Conservation (phyloP, 116 monocot species). For the Iris pallida region DNA sequence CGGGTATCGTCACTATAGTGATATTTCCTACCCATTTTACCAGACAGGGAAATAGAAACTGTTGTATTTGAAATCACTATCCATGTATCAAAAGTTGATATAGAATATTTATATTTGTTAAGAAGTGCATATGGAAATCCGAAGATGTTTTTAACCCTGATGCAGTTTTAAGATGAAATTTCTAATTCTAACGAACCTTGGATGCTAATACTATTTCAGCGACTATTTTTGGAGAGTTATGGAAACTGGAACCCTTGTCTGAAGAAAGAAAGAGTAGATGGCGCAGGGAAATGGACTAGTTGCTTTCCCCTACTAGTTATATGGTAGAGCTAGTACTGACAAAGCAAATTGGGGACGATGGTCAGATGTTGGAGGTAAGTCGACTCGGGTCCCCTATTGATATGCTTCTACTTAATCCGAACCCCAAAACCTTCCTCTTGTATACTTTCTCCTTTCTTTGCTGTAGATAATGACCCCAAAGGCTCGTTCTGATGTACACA, state of each 20-base stretch:
- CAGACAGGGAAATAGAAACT: no score
- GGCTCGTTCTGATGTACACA: slow-evolving; percentile 70
- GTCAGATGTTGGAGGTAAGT: slow-evolving; percentile 61
- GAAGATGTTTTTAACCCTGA: no score
- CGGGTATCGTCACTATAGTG: no score
- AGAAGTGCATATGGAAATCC: no score
- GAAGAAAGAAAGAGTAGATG: slow-evolving; percentile 76
- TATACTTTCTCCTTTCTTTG: neutral
- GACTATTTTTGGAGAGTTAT: slow-evolving; percentile 61
- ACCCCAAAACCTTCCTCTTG: neutral
- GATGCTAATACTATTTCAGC: slow-evolving; percentile 24
- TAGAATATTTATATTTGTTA: no score
- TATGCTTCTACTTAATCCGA: neutral
- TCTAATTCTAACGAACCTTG: no score
- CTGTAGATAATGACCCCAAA: slow-evolving; percentile 87
- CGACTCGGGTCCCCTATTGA: neutral
- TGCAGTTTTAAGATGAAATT: no score
- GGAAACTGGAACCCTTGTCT: no score
- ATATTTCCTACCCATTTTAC: no score
- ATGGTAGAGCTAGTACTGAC: slow-evolving; percentile 90
- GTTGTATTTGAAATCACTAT: no score
- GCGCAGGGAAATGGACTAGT: slow-evolving; percentile 84
- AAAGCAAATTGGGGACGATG: slow-evolving; percentile 67
- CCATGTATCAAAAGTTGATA: no score
- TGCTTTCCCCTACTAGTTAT: slow-evolving; percentile 73